Base-by-base conservation (phyloP, 371 early-diverging fungal genomes). In the Smittium culicis region DNA sequence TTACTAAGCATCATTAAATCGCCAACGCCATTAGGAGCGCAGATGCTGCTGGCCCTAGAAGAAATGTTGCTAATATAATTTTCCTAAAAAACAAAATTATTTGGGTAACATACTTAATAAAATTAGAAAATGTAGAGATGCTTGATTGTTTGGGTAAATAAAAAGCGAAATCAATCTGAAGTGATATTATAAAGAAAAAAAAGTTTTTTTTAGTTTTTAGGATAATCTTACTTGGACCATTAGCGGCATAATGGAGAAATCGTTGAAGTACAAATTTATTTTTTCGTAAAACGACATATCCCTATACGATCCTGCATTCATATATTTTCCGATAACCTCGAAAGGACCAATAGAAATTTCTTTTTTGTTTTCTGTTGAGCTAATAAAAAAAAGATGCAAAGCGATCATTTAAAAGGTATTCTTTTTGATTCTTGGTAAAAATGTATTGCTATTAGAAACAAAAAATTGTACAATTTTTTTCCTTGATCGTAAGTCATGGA, bases 211-310 rank as follows among this genome's bases (percentile, higher is more conserved):
- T n/a, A n/a, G n/a, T n/a, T n/a, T n/a, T n/a, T n/a, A n/a, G n/a
- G 74, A 35, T 68, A 80, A 80, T 56, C 79, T 81, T 73, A 82
- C 82, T 79, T 85, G 71, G 20, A 99, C 85, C 88, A 99, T 93
- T 57, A 99, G 79, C 34, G 94, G 96, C 0, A 93, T 79, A 45
- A 99, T 72, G 29, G 81, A 75, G 72, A 87, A 93, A 69, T 99
- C 99, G 64, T 89, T 82, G 76, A 97, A 99, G 75, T 96, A 99
- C 20, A 89, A 73, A 31, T 98, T 92, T 31, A 91, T 80, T 73
- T 89, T 92, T 65, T 97, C 90, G 25, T 74, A 70, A 24, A 96
- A 73, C 8, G 77, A 74, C 66, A 79, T 70, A 14, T 73, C 74
- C 34, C 79, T 74, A 79, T 85, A 89, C 16, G 71, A 70, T 14